Evolutionary conservation across 768 basidiomycete genomes (phyloP), one percentile per base, ranked within the genome.

Genomic region (Krasilnikovozyma curviuscula): DNA sequence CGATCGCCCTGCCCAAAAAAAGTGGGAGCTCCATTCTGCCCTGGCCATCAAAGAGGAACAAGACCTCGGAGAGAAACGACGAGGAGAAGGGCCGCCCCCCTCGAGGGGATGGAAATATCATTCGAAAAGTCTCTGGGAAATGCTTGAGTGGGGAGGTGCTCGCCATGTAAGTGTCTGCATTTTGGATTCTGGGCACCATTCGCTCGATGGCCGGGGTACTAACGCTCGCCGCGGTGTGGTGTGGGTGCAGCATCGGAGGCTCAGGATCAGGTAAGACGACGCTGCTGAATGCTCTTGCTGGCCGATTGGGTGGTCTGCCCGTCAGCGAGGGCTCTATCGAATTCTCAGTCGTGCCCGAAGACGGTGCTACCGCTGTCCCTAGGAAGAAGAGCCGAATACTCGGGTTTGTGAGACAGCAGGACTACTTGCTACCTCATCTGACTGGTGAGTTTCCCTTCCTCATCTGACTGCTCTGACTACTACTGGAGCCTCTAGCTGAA

Each of bases 371-470:
- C 21, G 44, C 46, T 24, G n/a, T 54, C 55, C 44, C 48, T 50
- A 18, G 51, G 33, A 23, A 48, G 51, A 42, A 40, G 35, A 19
- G 21, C 5, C 53, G 57, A 13, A 43, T 57, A 43, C 63, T 69
- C 28, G 68, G 68, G 2, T 69, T 68, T 49, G 69, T 70, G 1
- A 51, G 66, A 31, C 68, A 69, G 52, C 55, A 63, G 46, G 69
- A 70, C 53, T 66, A 59, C 44, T 48, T 70, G 27, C 57, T 69
- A 5, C 66, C 67, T 2, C 62, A 66, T 56, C 55, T 70, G n/a
- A 66, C 65, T 10, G 64, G 64, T 63, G 38, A 34, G 56, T 46
- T 27, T 34, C 8, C 1, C 25, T 23, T 30, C 23, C 39, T 19
- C 12, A 16, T 30, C 23, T 16, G 8, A 4, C 27, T 38, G 16